Conservation (phyloP, 2,329 filamentous ascomycete species). For the Periconia digitata region DNA sequence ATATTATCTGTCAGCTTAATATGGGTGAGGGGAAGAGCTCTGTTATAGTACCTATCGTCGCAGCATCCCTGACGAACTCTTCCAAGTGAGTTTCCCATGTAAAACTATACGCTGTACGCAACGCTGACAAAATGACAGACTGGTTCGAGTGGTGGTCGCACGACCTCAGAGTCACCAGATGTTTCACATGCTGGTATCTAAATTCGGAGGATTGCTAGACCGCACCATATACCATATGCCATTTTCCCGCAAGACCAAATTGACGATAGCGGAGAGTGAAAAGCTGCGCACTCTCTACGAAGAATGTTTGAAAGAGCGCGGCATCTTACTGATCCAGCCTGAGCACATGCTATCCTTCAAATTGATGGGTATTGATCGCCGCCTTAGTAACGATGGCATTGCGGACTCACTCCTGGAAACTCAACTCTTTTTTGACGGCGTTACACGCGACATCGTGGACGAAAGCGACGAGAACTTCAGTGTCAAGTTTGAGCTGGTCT, state of each 20-base stretch:
- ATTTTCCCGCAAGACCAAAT: slow-evolving; percentile 55
- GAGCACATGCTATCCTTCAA: slow-evolving; percentile 67
- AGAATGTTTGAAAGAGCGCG: slow-evolving; percentile 53
- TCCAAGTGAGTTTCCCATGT: background rate
- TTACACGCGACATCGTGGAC: slow-evolving; percentile 61
- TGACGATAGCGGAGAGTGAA: slow-evolving; percentile 32
- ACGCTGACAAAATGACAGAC: slow-evolving; percentile 10
- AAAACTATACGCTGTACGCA: background rate
- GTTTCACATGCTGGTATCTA: slow-evolving; percentile 56
- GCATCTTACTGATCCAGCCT: slow-evolving; percentile 63
- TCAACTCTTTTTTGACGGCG: slow-evolving; percentile 49
- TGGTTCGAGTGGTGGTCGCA: slow-evolving; percentile 62
- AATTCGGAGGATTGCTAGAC: slow-evolving; percentile 59
- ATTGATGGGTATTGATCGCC: slow-evolving; percentile 59
- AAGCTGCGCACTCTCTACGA: slow-evolving; percentile 44
- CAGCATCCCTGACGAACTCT: slow-evolving; percentile 19
- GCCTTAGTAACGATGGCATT: slow-evolving; percentile 34
- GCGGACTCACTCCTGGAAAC: slow-evolving; percentile 43
- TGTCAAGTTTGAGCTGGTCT: slow-evolving; percentile 63
- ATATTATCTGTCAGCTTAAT: slow-evolving; percentile 33
- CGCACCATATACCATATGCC: slow-evolving; percentile 60
- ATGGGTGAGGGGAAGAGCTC: slow-evolving; percentile 39
- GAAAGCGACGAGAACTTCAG: slow-evolving; percentile 67
- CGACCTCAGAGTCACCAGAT: slow-evolving; percentile 65
- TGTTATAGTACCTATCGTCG: slow-evolving; percentile 32